phyloP scores from a whole-genome alignment of 208 protist species.

The Leishmania major region DNA sequence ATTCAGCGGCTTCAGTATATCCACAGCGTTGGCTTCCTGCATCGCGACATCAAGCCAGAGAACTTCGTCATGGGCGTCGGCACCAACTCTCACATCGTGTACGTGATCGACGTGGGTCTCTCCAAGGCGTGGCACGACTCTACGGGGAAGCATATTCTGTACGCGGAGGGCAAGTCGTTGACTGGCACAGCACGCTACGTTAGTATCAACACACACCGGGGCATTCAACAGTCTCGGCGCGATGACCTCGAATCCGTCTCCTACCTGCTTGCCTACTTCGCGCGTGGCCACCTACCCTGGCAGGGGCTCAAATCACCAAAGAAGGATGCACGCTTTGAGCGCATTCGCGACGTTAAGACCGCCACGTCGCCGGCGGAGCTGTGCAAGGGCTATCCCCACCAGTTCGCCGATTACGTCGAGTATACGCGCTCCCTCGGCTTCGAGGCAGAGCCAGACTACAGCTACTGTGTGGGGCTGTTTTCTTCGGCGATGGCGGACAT shows the following conservation, averaged over 20 bases:
- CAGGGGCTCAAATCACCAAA: constrained; percentile 68
- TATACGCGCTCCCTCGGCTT: constrained; percentile 70
- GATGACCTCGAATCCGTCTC: constrained; percentile 85
- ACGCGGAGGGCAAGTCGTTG: constrained; percentile 62
- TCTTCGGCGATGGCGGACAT: constrained; percentile 34
- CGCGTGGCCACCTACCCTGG: constrained; percentile 98
- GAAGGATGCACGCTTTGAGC: constrained; percentile 42
- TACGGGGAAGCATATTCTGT: constrained; percentile 77
- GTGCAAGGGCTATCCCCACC: constrained; percentile 47
- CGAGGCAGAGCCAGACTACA: constrained; percentile 80
- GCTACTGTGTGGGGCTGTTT: constrained; percentile 58
- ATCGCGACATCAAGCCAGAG: constrained; percentile 92
- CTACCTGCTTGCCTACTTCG: constrained; percentile 98
- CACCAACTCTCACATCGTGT: constrained; percentile 59
- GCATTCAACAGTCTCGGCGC: constrained; percentile 92
- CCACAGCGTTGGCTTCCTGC: constrained; percentile 85
- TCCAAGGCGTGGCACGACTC: constrained; percentile 77
- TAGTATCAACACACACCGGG: constrained; percentile 98
- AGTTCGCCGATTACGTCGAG: constrained; percentile 60
- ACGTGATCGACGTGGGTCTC: constrained; percentile 86
- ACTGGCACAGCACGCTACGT: constrained; percentile 85
- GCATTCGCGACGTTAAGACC: constrained; percentile 68
- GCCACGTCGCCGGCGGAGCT: constrained; percentile 53
- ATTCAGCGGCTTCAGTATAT: constrained; percentile 94
- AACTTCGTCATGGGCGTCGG: constrained; percentile 89